phyloP scores from a whole-genome alignment of 2,329 filamentous ascomycete species.

The Aspergillaceae sp. region DNA sequence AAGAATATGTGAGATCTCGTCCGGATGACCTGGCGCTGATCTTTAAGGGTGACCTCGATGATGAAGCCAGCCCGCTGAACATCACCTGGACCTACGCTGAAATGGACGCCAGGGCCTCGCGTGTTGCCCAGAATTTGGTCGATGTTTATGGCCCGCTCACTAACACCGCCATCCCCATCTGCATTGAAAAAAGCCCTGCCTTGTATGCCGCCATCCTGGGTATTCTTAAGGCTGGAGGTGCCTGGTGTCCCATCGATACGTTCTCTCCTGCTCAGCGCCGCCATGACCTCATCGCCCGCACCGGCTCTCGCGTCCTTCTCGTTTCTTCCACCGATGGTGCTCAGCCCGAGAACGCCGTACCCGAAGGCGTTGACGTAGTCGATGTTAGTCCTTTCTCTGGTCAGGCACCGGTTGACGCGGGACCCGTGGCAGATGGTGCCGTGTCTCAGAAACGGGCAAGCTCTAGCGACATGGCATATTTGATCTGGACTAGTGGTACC shows the following conservation, averaged over 20 bases:
- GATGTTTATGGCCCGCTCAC: constrained; percentile 16
- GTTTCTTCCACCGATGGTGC: constrained; percentile 14
- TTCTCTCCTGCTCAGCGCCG: constrained; percentile 31
- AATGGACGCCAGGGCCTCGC: constrained; percentile 27
- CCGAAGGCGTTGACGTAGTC: constrained; percentile 19
- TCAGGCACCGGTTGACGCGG: neutral
- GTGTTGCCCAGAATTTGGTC: constrained; percentile 22
- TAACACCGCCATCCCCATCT: constrained; percentile 27
- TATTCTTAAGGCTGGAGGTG: constrained; percentile 36
- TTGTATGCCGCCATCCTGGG: constrained; percentile 35
- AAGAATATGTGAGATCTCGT: constrained; percentile 15
- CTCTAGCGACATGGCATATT: constrained; percentile 21
- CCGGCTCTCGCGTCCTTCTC: constrained; percentile 22
- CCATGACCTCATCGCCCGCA: constrained; percentile 31
- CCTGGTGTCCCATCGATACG: constrained; percentile 36
- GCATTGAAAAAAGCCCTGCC: constrained; percentile 31
- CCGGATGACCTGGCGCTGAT: constrained; percentile 21
- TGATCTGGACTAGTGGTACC: constrained; percentile 35
- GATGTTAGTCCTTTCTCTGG: constrained; percentile 18
- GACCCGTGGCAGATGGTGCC: too few species aligned
- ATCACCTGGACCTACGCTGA: constrained; percentile 26
- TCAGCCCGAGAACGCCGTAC: constrained; percentile 18
- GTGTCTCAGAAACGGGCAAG: constrained; percentile 1
- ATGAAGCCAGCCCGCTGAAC: constrained; percentile 10
- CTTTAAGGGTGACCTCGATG: constrained; percentile 20